phyloP scores from a whole-genome alignment of 2,329 filamentous ascomycete genomes.

The Stemphylium beticola region DNA sequence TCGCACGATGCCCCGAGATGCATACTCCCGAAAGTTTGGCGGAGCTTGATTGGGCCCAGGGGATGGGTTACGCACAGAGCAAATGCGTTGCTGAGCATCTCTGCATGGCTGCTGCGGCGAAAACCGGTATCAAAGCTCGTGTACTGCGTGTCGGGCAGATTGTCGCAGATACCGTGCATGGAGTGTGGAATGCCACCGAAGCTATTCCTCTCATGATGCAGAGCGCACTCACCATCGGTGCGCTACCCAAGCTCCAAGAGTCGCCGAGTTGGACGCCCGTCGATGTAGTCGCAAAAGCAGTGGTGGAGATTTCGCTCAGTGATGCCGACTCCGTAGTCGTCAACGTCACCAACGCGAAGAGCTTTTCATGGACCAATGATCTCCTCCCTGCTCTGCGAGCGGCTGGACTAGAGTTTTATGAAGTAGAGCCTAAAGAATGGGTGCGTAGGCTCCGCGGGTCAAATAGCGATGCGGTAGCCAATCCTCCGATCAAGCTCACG shows the following conservation, averaged over 20 bases:
- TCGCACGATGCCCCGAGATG: conserved; percentile 45
- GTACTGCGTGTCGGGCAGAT: conserved; percentile 53
- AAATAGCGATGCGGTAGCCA: conserved; percentile 56
- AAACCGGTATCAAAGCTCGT: conserved; percentile 27
- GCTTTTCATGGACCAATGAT: conserved; percentile 60
- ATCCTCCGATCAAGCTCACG: conserved; percentile 61
- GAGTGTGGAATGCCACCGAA: conserved; percentile 59
- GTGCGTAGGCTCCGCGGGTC: conserved; percentile 47
- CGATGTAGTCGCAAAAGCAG: conserved; percentile 33
- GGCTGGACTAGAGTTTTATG: conserved; percentile 47
- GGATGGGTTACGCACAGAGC: conserved; percentile 59
- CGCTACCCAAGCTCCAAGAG: conserved; percentile 54
- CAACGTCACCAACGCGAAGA: conserved; percentile 60
- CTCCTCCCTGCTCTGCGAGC: conserved; percentile 59
- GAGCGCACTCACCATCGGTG: conserved; percentile 54
- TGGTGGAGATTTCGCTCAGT: conserved; percentile 32
- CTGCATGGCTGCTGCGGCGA: conserved; percentile 21
- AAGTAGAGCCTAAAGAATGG: conserved; percentile 34
- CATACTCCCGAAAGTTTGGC: conserved; percentile 32
- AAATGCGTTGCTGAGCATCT: conserved; percentile 59
- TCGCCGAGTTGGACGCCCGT: conserved; percentile 41
- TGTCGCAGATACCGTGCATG: conserved; percentile 54
- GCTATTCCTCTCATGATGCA: conserved; percentile 59
- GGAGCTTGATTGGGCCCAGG: conserved; percentile 51
- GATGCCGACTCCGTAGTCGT: conserved; percentile 49